Evolutionary conservation across 192 early-diverging fungal species (phyloP).

Genomic region (Paraglomus brasilianum): DNA sequence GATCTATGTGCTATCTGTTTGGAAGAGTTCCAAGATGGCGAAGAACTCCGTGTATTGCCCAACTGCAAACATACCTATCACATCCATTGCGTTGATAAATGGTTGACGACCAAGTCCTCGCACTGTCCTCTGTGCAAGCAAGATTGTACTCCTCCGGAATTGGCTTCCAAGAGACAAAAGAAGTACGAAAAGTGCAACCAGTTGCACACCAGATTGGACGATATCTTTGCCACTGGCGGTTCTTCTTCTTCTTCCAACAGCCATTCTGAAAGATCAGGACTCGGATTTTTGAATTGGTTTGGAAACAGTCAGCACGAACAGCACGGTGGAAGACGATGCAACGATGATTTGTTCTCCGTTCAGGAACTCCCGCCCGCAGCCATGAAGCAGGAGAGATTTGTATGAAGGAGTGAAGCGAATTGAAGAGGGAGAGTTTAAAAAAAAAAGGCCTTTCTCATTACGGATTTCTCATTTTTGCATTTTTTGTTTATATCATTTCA

Average conservation of each 20-base stretch:
- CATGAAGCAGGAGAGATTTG: too few species aligned
- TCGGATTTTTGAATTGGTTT: too few species aligned
- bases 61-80: conserved; percentile 40
- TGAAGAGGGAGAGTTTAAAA: too few species aligned
- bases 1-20: conserved; percentile 46
- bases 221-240: conserved; percentile 1
- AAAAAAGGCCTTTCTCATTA: too few species aligned
- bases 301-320: too few species aligned
- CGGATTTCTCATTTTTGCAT: too few species aligned
- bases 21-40: conserved; percentile 41
- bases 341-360: conserved; percentile 8
- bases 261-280: too few species aligned
- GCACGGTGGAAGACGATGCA: too few species aligned
- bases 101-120: conserved; percentile 44
- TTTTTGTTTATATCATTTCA: too few species aligned
- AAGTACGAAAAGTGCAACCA: conserved; percentile 7
- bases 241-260: too few species aligned
- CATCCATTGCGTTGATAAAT: conserved; percentile 44
- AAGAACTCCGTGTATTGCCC: conserved; percentile 37
- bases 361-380: conserved; percentile 24
- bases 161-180: conserved; percentile 14
- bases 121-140: conserved; percentile 45
- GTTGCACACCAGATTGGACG: conserved; percentile 7
- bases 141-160: conserved; percentile 31
- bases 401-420: too few species aligned